A percentile compares a stretch with the other conserved stretches of the same genome.
Evolutionary conservation across 192 early-diverging fungal genomes (phyloP).

Genomic region (Globomyces pollinis-pini): DNA sequence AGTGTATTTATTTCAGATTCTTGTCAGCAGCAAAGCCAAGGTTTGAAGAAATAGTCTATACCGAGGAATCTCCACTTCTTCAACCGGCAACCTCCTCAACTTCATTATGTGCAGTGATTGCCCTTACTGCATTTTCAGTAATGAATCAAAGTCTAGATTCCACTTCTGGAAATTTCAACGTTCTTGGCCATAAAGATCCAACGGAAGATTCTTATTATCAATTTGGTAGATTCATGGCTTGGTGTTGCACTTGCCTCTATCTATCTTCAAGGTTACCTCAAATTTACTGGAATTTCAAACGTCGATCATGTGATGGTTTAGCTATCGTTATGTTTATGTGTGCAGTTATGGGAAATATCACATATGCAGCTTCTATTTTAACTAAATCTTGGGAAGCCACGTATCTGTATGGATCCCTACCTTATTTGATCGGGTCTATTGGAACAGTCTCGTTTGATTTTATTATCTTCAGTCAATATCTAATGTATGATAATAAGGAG

Average conservation of each 20-base stretch:
- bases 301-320: slow-evolving; percentile 63
- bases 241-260: slow-evolving; percentile 58
- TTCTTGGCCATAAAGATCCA: background rate
- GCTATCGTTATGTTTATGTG: slow-evolving; percentile 67
- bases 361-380: slow-evolving; percentile 51
- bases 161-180: slow-evolving; percentile 1
- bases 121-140: background rate
- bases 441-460: slow-evolving; percentile 22
- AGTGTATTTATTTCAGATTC: background rate
- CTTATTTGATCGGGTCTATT: slow-evolving; percentile 21
- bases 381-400: slow-evolving; percentile 22
- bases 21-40: background rate
- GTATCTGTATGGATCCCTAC: slow-evolving; percentile 9
- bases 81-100: background rate
- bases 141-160: background rate
- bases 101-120: background rate
- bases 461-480: slow-evolving; percentile 21
- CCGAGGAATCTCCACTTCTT: background rate
- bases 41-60: background rate
- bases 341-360: slow-evolving; percentile 61
- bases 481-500: background rate
- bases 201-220: background rate
- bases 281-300: slow-evolving; percentile 56
- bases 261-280: slow-evolving; percentile 68
- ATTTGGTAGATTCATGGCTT: slow-evolving; percentile 58